phyloP scores from a whole-genome alignment of 176 grass and related monocot species.

The Poa pratensis region DNA sequence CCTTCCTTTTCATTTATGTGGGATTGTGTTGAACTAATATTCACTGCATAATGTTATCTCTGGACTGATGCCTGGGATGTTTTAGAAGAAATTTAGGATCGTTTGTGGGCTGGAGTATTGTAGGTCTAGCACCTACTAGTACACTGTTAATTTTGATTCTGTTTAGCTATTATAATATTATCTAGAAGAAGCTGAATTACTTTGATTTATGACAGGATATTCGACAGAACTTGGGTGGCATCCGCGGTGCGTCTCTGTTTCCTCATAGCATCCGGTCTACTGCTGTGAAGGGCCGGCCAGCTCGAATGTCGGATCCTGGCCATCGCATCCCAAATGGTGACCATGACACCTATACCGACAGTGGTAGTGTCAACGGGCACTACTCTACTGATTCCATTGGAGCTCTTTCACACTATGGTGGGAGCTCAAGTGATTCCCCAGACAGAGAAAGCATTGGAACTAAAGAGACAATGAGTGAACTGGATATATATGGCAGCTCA shows the following conservation, averaged over 20 bases:
- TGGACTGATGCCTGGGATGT: neutral
- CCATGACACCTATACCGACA: conserved; percentile 41
- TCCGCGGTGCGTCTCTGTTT: conserved; percentile 76
- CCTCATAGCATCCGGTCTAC: conserved; percentile 90
- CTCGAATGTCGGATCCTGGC: conserved; percentile 59
- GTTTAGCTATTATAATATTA: neutral
- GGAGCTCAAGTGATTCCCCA: conserved; percentile 60
- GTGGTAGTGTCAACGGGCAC: conserved; percentile 50
- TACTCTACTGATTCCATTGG: conserved; percentile 53
- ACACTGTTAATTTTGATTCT: neutral
- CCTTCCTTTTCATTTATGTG: neutral
- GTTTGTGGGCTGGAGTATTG: conserved; percentile 13
- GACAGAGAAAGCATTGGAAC: conserved; percentile 62
- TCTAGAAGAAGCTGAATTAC: conserved; percentile 25
- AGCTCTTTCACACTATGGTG: conserved; percentile 47
- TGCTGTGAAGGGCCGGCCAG: conserved; percentile 49
- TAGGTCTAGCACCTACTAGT: conserved; percentile 26
- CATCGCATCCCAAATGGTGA: conserved; percentile 53
- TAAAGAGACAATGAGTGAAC: conserved; percentile 72
- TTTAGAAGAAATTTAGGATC: conserved; percentile 8
- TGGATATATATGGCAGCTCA: conserved; percentile 74
- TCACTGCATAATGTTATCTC: conserved; percentile 16
- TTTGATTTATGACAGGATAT: conserved; percentile 69
- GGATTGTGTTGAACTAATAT: neutral
- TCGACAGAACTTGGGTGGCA: conserved; percentile 81